Evolutionary conservation across 1,284 basidiomycete genomes (phyloP), one percentile per base, ranked within the genome.

Genomic region (Cerioporus squamosus): DNA sequence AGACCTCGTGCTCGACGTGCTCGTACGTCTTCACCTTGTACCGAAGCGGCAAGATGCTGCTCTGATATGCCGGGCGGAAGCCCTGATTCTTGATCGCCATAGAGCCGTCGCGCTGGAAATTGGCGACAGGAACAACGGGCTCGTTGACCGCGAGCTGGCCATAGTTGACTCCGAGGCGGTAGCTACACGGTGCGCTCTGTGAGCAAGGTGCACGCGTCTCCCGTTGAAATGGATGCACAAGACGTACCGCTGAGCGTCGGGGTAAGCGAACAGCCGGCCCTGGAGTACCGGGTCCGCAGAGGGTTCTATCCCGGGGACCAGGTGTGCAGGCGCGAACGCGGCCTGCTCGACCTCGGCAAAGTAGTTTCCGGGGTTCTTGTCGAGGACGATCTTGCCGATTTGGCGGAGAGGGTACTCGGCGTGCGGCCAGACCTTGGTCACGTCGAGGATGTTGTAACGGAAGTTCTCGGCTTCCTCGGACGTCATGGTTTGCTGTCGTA

Each of bases 251-350:
- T 97, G 95, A 7, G 95, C 93, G 74, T 97, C 95, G 4, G 94
- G 93, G 81, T 97, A 97, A 9, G 93, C 93, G 87, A 97, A 97
- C 42, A 97, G 84, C 62, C 95, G 91, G 26, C 90, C 90, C 74
- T 97, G 95, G 63, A 97, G 81, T 60, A 97, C 91, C 15, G 95
- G 95, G 76, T 97, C 95, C 36, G 88, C 85, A 17, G 90, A 89
- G 38, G 94, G 84, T 79, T 97, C 95, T 67, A 95, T 85, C 72
- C 94, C 96, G 2, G 91, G 91, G 3, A 97, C 78, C 49, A 88
- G 75, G 74, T 97, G 94, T 1, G 91, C 90, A 0, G 95, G 95
- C 31, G 91, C 84, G 79, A 94, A 96, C 1, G 93, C 94, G 60
- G 77, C 79, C 82, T 94, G 92, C 73, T 94, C 93, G 55, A 94